Conservation (phyloP, 2,329 filamentous ascomycete species). For the Neobulgaria alba region DNA sequence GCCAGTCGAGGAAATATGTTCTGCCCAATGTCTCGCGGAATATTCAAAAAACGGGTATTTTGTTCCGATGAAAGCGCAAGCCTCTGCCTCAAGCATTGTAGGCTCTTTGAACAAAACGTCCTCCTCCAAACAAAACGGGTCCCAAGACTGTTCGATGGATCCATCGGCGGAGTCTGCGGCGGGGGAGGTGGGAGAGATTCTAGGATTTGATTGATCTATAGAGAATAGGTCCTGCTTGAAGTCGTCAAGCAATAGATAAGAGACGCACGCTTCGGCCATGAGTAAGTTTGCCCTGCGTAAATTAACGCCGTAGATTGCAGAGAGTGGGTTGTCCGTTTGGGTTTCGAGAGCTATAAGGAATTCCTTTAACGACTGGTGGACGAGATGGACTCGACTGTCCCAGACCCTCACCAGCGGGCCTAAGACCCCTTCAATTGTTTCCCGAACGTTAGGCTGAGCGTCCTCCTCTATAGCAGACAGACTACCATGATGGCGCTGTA, state of each 20-base stretch:
- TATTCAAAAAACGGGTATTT: constrained; percentile 31
- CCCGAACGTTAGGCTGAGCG: constrained; percentile 23
- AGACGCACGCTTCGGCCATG: constrained; percentile 17
- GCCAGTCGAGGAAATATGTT: constrained; percentile 24
- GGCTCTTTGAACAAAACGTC: constrained; percentile 25
- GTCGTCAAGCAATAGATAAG: constrained; percentile 30
- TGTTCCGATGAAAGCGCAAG: constrained; percentile 20
- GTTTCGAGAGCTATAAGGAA: constrained; percentile 9
- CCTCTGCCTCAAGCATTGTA: constrained; percentile 17
- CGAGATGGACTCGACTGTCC: constrained; percentile 27
- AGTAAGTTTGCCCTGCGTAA: constrained; percentile 3
- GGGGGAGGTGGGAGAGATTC: constrained; percentile 10
- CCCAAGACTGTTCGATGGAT: constrained; percentile 4
- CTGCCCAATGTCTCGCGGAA: constrained; percentile 31
- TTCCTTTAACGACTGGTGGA: constrained; percentile 21
- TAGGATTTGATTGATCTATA: constrained; percentile 6
- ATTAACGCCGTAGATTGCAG: constrained; percentile 8
- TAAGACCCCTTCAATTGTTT: constrained; percentile 27
- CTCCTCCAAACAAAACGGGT: constrained; percentile 11
- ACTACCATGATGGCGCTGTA: constrained; percentile 21
- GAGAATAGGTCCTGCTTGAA: constrained; percentile 26
- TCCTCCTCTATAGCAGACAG: constrained; percentile 21
- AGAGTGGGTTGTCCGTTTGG: constrained; percentile 5
- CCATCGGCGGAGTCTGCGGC: not conserved
- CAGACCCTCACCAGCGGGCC: constrained; percentile 29